These are phyloP conservation scores for Silene latifolia DNA, from an alignment of 148 eudicot genomes.

Conservation along the genomic window DNA sequence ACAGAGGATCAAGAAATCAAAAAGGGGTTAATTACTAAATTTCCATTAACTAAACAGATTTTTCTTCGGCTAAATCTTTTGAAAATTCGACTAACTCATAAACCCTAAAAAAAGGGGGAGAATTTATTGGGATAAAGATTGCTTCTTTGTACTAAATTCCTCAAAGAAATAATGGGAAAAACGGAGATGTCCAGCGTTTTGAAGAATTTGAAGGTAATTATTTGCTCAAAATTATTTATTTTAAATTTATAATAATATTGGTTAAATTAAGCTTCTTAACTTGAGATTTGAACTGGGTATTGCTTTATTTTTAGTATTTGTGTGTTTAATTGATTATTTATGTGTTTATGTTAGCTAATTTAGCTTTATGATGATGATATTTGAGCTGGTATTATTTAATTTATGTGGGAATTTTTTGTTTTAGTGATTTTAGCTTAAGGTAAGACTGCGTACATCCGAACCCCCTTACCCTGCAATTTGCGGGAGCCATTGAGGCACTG, in stretches of 20 bases:
- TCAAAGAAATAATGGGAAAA: conserved; percentile 32
- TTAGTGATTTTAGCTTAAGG: background rate
- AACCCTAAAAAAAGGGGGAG: conserved; percentile 11
- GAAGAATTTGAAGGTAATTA: conserved; percentile 34
- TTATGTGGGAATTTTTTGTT: background rate
- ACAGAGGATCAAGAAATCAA: background rate
- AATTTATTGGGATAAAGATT: conserved; percentile 10
- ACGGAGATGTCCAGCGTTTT: conserved; percentile 67
- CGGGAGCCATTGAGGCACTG: too few relatives aligned
- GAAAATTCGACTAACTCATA: background rate
- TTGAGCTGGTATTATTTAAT: background rate
- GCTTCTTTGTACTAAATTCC: conserved; percentile 2
- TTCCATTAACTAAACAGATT: background rate
- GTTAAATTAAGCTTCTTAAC: background rate
- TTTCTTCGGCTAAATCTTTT: conserved; percentile 4
- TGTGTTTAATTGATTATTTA: background rate
- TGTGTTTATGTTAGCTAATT: conserved; percentile 1
- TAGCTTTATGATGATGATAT: background rate
- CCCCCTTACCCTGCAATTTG: too few relatives aligned
- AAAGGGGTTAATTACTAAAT: background rate
- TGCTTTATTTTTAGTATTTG: background rate
- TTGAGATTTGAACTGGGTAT: conserved; percentile 9
- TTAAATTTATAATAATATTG: background rate
- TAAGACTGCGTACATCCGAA: too few relatives aligned
- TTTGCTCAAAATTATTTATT: background rate